Base-by-base conservation (phyloP, 495 filamentous ascomycete species). In the Neurospora pannonica region DNA sequence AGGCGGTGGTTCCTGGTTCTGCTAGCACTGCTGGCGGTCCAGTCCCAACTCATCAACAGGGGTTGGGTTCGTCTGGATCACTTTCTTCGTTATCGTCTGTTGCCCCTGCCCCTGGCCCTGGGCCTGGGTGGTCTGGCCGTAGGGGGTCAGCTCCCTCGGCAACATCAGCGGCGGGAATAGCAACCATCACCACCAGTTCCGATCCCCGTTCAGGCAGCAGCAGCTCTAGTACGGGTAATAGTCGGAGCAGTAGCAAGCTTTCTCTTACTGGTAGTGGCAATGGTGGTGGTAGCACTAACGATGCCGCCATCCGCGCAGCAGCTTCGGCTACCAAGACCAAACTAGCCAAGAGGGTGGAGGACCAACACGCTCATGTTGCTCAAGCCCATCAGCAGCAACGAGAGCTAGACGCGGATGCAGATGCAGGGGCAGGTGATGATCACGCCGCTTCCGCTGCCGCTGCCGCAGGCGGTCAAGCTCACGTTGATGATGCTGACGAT, bases 401-500 rank as follows among this genome's bases (percentile, higher is more conserved):
- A 43, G 40, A 42, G 42, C 42, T n/a, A n/a, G 42, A 72, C 43
- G 42, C 71, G 34, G 43, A 46, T 19, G 28, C 42, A 37, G 13
- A n/a, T 72, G 71, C 43, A 21, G 24, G 43, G 28, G 31, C 43
- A 37, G 71, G 40, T 69, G 34, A 70, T 69, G 43, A 37, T n/a
- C 31, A 17, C 42, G 71, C 28, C 6, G 71, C 54, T 19, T 62
- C 3, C 54, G 15, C 54, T 62, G 54, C 28, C 54, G 24, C 46
- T 28, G 11, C 48, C 48, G 48, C 28, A 34, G 54, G 54, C 28
- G 54, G 15, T 67, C 70, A 48, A 31, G 42, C 28, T 42, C 62
- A 60, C 70, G 70, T 36, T 48, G 75, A 39, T 17, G 39, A 9
- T 6, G n/a, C 10, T n/a, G 67, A 71, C 5, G 75, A 69, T 81